These are phyloP conservation scores for Cercospora zeina DNA, from an alignment of 2,329 filamentous ascomycete species.

Conservation along the genomic window DNA sequence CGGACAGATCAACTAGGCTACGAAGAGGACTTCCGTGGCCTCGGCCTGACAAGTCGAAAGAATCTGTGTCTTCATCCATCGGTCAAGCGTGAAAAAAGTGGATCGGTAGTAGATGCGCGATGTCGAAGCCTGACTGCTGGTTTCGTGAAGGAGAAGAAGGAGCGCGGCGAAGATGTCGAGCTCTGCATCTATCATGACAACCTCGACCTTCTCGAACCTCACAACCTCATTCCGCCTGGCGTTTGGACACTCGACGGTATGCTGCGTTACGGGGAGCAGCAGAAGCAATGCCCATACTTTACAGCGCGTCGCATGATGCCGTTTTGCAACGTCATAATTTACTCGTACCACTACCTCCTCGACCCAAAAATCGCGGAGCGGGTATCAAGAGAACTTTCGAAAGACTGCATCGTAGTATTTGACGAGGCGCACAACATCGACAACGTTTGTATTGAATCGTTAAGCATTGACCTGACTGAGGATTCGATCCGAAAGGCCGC, in stretches of 20 bases:
- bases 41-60: conserved; percentile 93
- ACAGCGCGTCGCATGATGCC: conserved; percentile 97
- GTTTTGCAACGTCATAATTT: conserved; percentile 99
- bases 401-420: conserved; percentile 97
- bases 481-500: conserved; percentile 90
- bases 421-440: conserved; percentile 99
- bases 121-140: conserved; percentile 94
- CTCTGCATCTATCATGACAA: conserved; percentile 98
- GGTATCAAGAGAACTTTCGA: conserved; percentile 92
- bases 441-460: conserved; percentile 96
- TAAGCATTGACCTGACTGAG: conserved; percentile 95
- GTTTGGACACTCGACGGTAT: conserved; percentile 94
- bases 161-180: conserved; percentile 89
- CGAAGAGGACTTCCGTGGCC: conserved; percentile 86
- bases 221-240: conserved; percentile 90
- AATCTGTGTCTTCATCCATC: conserved; percentile 95
- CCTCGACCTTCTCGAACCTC: conserved; percentile 87
- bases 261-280: conserved; percentile 83
- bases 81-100: conserved; percentile 95
- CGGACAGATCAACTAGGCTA: conserved; percentile 83
- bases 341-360: conserved; percentile 96
- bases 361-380: conserved; percentile 97
- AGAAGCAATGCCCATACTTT: conserved; percentile 98
- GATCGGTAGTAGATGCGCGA: conserved; percentile 87
- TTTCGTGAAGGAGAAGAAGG: conserved; percentile 97